Evolutionary conservation across 352 stramenopile genomes (phyloP).

Genomic region (Phytophthora agathidicida): DNA sequence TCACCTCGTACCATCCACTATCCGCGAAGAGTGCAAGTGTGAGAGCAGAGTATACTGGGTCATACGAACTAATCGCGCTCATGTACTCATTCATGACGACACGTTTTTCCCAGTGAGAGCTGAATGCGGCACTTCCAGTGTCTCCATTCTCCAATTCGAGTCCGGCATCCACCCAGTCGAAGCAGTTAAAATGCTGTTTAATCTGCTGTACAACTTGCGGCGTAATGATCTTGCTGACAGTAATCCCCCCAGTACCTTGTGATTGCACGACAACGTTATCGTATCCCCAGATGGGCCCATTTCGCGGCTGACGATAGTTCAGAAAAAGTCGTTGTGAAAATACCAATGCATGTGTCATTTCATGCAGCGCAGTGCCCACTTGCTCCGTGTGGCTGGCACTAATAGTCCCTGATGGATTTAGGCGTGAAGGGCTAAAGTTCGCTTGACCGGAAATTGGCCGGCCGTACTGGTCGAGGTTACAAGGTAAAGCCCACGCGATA

Average conservation of each 20-base stretch:
- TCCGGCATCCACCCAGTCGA: conserved; percentile 63
- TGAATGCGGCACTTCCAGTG: conserved; percentile 61
- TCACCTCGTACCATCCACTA: conserved; percentile 81
- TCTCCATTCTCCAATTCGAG: conserved; percentile 80
- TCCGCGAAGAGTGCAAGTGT: conserved; percentile 84
- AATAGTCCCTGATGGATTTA: conserved; percentile 50
- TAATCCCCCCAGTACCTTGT: conserved; percentile 48
- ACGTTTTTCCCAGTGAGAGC: conserved; percentile 87
- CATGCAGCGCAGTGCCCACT: conserved; percentile 76
- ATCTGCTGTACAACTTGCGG: conserved; percentile 65
- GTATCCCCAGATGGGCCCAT: conserved; percentile 63
- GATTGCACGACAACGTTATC: conserved; percentile 67
- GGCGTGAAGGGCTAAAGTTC: conserved; percentile 72
- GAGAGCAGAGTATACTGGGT: conserved; percentile 74
- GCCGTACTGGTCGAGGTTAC: conserved; percentile 81
- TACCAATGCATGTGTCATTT: conserved; percentile 85
- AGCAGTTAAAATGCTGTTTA: conserved; percentile 83
- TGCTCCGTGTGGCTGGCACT: conserved; percentile 58
- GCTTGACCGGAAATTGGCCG: conserved; percentile 81
- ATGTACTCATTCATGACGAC: conserved; percentile 87
- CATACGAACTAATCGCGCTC: conserved; percentile 77
- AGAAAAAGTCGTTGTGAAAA: conserved; percentile 70
- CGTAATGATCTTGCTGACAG: conserved; percentile 78
- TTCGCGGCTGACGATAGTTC: conserved; percentile 68
- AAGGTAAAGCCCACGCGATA: conserved; percentile 82